A percentile compares a stretch with the other conserved stretches of the same genome.
Evolutionary conservation across 495 filamentous ascomycete genomes (phyloP).

Genomic region (Lasiosphaeria ovina): DNA sequence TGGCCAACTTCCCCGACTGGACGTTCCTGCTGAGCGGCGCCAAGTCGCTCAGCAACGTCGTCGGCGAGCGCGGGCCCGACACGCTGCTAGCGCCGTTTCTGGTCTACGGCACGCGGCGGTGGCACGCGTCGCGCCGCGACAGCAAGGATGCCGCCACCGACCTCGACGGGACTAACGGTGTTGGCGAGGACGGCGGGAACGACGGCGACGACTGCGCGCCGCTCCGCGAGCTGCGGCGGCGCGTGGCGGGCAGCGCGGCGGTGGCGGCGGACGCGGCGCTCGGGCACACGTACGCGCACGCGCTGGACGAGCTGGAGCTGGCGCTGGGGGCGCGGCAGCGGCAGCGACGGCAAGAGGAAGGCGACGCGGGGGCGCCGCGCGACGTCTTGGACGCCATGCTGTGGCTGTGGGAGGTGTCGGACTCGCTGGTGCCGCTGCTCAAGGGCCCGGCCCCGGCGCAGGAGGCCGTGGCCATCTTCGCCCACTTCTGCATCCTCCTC

Average conservation of each 20-base stretch:
- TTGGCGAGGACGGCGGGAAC: not conserved
- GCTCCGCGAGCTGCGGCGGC: slow-evolving; percentile 4
- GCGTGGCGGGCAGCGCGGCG: not conserved
- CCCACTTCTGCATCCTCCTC: slow-evolving; percentile 33
- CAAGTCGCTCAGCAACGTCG: slow-evolving; percentile 26
- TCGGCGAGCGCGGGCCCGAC: slow-evolving; percentile 18
- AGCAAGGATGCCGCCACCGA: not conserved
- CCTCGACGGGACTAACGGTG: not conserved
- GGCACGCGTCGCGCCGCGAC: slow-evolving; percentile 17
- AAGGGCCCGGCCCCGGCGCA: slow-evolving; percentile 21
- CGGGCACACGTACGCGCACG: slow-evolving; percentile 23
- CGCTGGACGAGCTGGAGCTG: slow-evolving; percentile 33
- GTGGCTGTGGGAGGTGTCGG: slow-evolving; percentile 37
- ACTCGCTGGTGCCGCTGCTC: slow-evolving; percentile 35
- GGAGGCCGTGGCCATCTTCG: slow-evolving; percentile 38
- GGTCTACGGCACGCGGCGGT: slow-evolving; percentile 24
- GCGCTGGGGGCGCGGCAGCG: slow-evolving; percentile 17
- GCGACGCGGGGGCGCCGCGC: slow-evolving; percentile 12
- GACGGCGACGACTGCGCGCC: not conserved
- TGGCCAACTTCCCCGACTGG: slow-evolving; percentile 33
- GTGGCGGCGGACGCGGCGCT: not conserved
- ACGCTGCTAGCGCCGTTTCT: slow-evolving; percentile 28
- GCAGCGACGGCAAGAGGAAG: too few relatives aligned
- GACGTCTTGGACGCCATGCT: slow-evolving; percentile 39
- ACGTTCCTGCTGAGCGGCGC: slow-evolving; percentile 34